Base-by-base conservation (phyloP, 768 basidiomycete species). In the Naganishia vishniacii region DNA sequence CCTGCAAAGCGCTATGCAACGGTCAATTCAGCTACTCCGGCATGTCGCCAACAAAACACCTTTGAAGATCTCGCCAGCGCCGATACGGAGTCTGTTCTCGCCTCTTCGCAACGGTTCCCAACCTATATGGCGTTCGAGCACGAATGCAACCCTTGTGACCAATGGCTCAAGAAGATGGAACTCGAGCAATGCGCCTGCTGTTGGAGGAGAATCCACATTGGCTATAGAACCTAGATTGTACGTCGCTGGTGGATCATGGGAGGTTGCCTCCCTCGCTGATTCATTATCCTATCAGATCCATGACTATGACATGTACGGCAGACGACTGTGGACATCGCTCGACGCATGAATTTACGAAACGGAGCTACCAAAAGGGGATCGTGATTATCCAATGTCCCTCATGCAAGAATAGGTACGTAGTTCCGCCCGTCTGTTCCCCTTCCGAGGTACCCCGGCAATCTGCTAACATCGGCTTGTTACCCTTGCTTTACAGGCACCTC, bases 311-410 rank as follows among this genome's bases (percentile, higher is more conserved):
- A 29, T 77, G 75, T 65, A 75, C 75, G 6, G 71, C 69, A 0
- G 59, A 65, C 48, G 72, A 68, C 26, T 97, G 93, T 70, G 81
- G 81, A 11, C 82, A 83, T 65, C 86, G 94, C 2, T 93, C 90
- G 9, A 86, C 89, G 5, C 93, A 97, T 71, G 83, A 88, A 66
- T 97, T 98, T 75, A 83, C 89, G 6, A 87, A 85, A 73, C 82
- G 85, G 47, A 84, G 89, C 20, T 99, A 99, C 77, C 83, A 88
- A 73, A 83, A 82, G 47, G 94, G 94, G 0, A 85, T 97, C 58
- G 93, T 98, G 2, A 80, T 99, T 28, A 84, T 95, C 0, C 84
- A 92, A 73, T 99, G 94, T 79, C 92, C 93, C 1, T 83, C 83
- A 15, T 99, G 94, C 75, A 85, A 88, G 70, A 90, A 88, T 71